Evolutionary conservation across 768 basidiomycete genomes (phyloP).

Genomic region (Favolaschia claudopus): DNA sequence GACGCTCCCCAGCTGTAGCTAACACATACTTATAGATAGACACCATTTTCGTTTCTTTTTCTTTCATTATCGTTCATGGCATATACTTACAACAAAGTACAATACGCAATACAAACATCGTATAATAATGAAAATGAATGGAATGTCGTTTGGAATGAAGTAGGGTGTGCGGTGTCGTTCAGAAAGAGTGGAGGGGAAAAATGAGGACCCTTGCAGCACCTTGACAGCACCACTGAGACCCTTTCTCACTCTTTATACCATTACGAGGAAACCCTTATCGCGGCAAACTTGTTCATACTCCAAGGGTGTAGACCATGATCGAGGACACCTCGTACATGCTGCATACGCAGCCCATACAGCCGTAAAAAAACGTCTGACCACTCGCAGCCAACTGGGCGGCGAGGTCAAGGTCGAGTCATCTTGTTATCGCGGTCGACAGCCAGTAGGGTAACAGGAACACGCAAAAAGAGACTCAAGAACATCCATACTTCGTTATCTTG

Average conservation of each 20-base stretch:
- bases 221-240: too few relatives aligned
- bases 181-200: not conserved
- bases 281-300: not conserved
- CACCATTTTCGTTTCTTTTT: too few relatives aligned
- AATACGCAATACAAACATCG: conserved; percentile 4
- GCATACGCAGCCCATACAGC: not conserved
- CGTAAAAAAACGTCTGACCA: conserved; percentile 9
- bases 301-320: too few relatives aligned
- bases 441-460: not conserved
- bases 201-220: not conserved
- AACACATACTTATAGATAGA: too few relatives aligned
- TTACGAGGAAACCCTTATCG: not conserved
- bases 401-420: not conserved
- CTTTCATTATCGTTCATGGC: too few relatives aligned
- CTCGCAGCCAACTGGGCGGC: conserved; percentile 5
- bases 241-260: too few relatives aligned
- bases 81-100: conserved; percentile 24
- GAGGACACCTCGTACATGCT: not conserved
- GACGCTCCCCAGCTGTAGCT: too few relatives aligned
- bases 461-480: not conserved
- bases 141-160: not conserved
- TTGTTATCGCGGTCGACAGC: conserved; percentile 1
- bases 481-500: too few relatives aligned
- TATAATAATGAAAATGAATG: conserved; percentile 10
- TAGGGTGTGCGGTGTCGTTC: not conserved